These are phyloP conservation scores for Tephrocybe sp. DNA, from an alignment of 768 basidiomycete genomes.

Conservation along the genomic window DNA sequence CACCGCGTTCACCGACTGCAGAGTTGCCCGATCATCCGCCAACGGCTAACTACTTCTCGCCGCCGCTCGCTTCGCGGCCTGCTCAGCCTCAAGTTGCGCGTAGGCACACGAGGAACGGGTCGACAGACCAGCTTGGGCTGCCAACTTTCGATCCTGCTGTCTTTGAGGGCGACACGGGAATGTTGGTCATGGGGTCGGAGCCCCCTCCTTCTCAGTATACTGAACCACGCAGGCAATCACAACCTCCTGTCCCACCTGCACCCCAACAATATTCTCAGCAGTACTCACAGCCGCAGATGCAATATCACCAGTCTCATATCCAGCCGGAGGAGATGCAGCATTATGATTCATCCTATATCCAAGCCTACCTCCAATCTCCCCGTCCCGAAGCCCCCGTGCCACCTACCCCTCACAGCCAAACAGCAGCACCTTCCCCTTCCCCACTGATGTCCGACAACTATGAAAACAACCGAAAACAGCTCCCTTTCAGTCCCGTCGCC, in stretches of 20 bases:
- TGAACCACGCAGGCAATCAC: constrained; percentile 22
- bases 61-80: constrained; percentile 24
- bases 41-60: constrained; percentile 27
- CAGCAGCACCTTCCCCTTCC: constrained; percentile 72
- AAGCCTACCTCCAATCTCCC: constrained; percentile 55
- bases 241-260: constrained; percentile 17
- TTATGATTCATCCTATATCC: constrained; percentile 64
- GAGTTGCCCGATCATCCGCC: constrained; percentile 51
- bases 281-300: constrained; percentile 15
- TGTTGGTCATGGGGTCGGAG: constrained; percentile 24
- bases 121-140: constrained; percentile 63
- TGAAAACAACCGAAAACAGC: constrained; percentile 34
- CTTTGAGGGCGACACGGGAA: constrained; percentile 40
- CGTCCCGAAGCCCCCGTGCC: constrained; percentile 79
- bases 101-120: constrained; percentile 53
- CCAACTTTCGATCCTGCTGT: constrained; percentile 58
- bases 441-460: constrained; percentile 58
- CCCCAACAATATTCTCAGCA: constrained; percentile 11
- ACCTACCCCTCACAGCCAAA: constrained; percentile 76
- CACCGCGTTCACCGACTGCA: constrained; percentile 67
- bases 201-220: constrained; percentile 30
- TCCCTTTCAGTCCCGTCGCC: constrained; percentile 51
- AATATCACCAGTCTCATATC: constrained; percentile 40
- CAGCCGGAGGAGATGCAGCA: constrained; percentile 59
- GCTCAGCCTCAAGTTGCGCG: constrained; percentile 37